Evolutionary conservation across 176 grass and related monocot genomes (phyloP).

Genomic region (Lolium rigidum): DNA sequence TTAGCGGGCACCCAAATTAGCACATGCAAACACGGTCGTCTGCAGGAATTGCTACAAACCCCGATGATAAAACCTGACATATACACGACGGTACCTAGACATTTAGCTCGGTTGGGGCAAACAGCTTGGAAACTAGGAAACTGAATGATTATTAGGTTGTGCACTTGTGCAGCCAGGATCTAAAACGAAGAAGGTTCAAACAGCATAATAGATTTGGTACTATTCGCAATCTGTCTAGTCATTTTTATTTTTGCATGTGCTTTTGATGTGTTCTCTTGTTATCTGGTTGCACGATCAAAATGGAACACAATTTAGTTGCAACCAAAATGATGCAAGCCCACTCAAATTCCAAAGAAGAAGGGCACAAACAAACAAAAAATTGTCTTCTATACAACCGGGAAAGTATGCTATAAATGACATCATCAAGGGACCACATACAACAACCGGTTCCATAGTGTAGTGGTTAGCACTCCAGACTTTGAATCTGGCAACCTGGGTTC

Average conservation of each 20-base stretch:
- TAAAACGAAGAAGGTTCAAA: too few species aligned
- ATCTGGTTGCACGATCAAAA: too few species aligned
- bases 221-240: too few species aligned
- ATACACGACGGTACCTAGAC: background rate
- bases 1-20: background rate
- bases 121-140: background rate
- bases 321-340: too few species aligned
- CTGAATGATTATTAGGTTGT: background rate
- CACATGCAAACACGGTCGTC: background rate
- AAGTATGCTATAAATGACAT: background rate
- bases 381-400: background rate
- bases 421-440: background rate
- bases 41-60: background rate
- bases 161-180: too few species aligned
- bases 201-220: too few species aligned
- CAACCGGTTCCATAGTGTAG: constrained; percentile 62
- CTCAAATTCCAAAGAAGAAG: background rate
- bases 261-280: too few species aligned
- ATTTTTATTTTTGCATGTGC: too few species aligned
- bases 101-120: background rate
- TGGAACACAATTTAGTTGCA: too few species aligned
- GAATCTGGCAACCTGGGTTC: constrained; percentile 99
- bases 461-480: constrained; percentile 99
- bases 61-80: background rate
- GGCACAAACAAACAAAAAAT: background rate